These are phyloP conservation scores for Globisporangium polare DNA, from an alignment of 352 stramenopile species.

Conservation along the genomic window DNA sequence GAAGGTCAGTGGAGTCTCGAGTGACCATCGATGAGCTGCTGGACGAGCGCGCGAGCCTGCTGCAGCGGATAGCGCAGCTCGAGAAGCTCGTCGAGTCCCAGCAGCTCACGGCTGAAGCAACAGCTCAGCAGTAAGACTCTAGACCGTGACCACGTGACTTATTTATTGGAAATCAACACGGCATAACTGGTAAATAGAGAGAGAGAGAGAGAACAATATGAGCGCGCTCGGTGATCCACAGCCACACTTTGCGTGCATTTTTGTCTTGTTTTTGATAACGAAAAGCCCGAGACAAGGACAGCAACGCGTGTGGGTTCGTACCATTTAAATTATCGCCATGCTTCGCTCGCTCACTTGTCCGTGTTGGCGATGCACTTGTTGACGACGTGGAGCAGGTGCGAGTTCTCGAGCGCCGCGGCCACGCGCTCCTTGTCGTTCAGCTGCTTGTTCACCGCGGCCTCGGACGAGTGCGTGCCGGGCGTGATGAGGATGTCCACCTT, in stretches of 20 bases:
- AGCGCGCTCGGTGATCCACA: too few species aligned
- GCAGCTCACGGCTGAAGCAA: neutral
- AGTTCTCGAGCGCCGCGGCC: conserved; percentile 94
- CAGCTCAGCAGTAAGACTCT: neutral
- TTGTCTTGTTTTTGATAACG: neutral
- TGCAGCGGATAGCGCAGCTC: conserved; percentile 38
- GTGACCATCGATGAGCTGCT: conserved; percentile 26
- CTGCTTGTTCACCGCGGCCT: conserved; percentile 97
- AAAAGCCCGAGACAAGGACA: neutral
- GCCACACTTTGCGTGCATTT: too few species aligned
- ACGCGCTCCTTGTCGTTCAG: conserved; percentile 97
- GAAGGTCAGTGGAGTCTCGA: neutral
- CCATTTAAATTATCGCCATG: conserved; percentile 7
- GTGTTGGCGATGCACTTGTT: conserved; percentile 95
- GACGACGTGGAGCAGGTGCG: conserved; percentile 93
- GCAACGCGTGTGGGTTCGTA: neutral
- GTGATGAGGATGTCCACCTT: conserved; percentile 94
- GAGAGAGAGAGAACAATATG: too few species aligned
- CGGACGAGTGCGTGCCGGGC: conserved; percentile 92
- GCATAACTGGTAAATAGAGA: neutral
- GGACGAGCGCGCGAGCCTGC: conserved; percentile 28
- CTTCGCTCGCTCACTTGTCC: conserved; percentile 52
- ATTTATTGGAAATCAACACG: neutral
- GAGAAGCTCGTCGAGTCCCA: conserved; percentile 24
- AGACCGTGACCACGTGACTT: neutral